A percentile compares a stretch with the other conserved stretches of the same genome.
Evolutionary conservation across 371 early-diverging fungal species (phyloP).

Genomic region (Pancytospora philotis): DNA sequence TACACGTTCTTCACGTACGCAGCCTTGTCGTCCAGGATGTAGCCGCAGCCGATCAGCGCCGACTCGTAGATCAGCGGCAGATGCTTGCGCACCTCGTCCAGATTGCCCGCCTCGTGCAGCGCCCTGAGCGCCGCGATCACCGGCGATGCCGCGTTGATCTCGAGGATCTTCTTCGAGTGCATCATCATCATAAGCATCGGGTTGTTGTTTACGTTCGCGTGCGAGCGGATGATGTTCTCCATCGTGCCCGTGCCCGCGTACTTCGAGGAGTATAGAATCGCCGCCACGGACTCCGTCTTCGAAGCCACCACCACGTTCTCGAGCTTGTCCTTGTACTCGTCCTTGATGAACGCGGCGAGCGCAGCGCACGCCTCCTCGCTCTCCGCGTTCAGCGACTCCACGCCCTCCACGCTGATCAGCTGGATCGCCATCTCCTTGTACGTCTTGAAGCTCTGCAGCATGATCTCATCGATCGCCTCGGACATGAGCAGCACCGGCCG

Average conservation of each 20-base stretch:
- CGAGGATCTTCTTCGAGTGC: conserved; percentile 46
- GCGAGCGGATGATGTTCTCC: conserved; percentile 84
- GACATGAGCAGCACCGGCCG: conserved; percentile 76
- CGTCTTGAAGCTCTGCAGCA: conserved; percentile 68
- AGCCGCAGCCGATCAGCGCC: conserved; percentile 20
- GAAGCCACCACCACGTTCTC: conserved; percentile 73
- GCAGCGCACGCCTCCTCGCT: conserved; percentile 64
- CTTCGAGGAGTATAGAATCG: conserved; percentile 68
- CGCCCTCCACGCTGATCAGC: conserved; percentile 69
- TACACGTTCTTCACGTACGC: conserved; percentile 14
- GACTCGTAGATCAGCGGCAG: conserved; percentile 8
- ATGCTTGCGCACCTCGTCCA: neutral
- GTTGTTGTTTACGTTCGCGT: conserved; percentile 69
- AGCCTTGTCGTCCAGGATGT: conserved; percentile 2
- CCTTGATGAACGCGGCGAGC: conserved; percentile 66
- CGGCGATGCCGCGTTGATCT: conserved; percentile 44
- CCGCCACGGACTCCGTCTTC: conserved; percentile 81
- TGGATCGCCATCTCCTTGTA: conserved; percentile 70
- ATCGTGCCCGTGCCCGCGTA: conserved; percentile 70
- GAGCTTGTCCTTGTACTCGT: conserved; percentile 63
- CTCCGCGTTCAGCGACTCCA: conserved; percentile 65
- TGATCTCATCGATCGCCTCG: conserved; percentile 81
- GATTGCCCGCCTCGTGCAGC: neutral
- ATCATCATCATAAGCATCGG: conserved; percentile 65
- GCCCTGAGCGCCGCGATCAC: conserved; percentile 37